Percentiles rank a stretch among this genome's conserved stretches.
Evolutionary conservation across 371 early-diverging fungal species (phyloP).

Genomic region (Capillidium rhysosporum): DNA sequence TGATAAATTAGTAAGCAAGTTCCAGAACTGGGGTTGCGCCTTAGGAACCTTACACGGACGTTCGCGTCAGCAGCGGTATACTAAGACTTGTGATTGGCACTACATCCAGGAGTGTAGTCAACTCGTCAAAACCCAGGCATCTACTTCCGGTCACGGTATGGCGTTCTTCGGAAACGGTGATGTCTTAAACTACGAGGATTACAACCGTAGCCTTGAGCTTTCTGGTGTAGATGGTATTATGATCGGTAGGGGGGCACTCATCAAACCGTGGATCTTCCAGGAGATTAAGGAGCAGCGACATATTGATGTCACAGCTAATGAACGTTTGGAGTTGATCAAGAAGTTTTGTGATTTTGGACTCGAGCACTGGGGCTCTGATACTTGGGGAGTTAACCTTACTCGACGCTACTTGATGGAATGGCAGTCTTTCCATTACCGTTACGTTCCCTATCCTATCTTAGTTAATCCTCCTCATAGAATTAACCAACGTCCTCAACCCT

Average conservation of each 20-base stretch:
- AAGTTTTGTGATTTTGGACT: slow-evolving; percentile 68
- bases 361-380: slow-evolving; percentile 92
- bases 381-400: slow-evolving; percentile 63
- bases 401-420: slow-evolving; percentile 84
- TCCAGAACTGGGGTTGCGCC: slow-evolving; percentile 38
- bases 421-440: slow-evolving; percentile 65
- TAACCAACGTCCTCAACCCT: slow-evolving; percentile 79
- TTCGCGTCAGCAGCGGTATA: slow-evolving; percentile 82
- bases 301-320: slow-evolving; percentile 79
- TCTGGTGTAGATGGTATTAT: slow-evolving; percentile 66
- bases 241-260: slow-evolving; percentile 52
- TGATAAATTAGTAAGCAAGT: slow-evolving; percentile 44
- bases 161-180: slow-evolving; percentile 77
- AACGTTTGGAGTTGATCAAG: slow-evolving; percentile 78
- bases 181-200: slow-evolving; percentile 67
- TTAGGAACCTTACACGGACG: slow-evolving; percentile 69
- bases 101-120: slow-evolving; percentile 48
- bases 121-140: neutral
- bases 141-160: slow-evolving; percentile 15
- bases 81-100: slow-evolving; percentile 76
- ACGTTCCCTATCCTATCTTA: slow-evolving; percentile 80
- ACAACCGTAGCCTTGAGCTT: slow-evolving; percentile 37
- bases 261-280: slow-evolving; percentile 96
- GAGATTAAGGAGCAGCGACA: slow-evolving; percentile 73
- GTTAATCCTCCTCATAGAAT: slow-evolving; percentile 79